Percentiles rank a stretch among this genome's conserved stretches.
Conservation (phyloP, 345 rosid genomes). For the Mercurialis annua region DNA sequence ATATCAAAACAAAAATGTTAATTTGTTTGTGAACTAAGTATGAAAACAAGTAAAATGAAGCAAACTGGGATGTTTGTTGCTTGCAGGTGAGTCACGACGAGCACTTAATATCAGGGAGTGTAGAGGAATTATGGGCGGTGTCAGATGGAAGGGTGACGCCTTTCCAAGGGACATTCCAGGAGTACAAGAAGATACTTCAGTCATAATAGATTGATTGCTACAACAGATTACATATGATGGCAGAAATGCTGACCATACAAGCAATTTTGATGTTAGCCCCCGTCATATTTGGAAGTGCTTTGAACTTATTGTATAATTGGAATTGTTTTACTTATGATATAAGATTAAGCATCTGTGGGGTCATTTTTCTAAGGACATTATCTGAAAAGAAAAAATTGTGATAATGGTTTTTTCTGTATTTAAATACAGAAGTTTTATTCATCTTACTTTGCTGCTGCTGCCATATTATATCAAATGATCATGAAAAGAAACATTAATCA, state of each 20-base stretch:
- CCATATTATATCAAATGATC: too few relatives aligned
- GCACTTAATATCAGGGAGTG: slow-evolving; percentile 95
- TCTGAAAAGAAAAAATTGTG: not conserved
- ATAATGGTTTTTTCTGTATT: not conserved
- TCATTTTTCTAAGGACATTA: too few relatives aligned
- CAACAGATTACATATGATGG: not conserved
- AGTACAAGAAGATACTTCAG: slow-evolving; percentile 85
- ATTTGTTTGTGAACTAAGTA: not conserved
- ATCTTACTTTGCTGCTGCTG: not conserved
- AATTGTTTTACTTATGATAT: not conserved
- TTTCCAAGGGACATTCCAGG: slow-evolving; percentile 80
- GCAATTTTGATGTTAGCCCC: not conserved
- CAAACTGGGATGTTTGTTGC: not conserved
- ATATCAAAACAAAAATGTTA: too few relatives aligned
- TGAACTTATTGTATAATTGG: too few relatives aligned
- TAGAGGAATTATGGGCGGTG: slow-evolving; percentile 91
- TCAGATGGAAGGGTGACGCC: slow-evolving; percentile 74
- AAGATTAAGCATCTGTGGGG: not conserved
- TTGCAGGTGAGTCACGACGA: slow-evolving; percentile 96
- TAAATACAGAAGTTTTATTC: not conserved
- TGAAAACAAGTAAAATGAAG: not conserved
- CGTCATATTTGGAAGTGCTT: not conserved
- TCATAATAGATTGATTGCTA: slow-evolving; percentile 20
- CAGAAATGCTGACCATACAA: not conserved
- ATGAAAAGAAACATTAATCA: too few relatives aligned